Evolutionary conservation across 176 grass and related monocot genomes (phyloP).

Genomic region (Lolium rigidum): DNA sequence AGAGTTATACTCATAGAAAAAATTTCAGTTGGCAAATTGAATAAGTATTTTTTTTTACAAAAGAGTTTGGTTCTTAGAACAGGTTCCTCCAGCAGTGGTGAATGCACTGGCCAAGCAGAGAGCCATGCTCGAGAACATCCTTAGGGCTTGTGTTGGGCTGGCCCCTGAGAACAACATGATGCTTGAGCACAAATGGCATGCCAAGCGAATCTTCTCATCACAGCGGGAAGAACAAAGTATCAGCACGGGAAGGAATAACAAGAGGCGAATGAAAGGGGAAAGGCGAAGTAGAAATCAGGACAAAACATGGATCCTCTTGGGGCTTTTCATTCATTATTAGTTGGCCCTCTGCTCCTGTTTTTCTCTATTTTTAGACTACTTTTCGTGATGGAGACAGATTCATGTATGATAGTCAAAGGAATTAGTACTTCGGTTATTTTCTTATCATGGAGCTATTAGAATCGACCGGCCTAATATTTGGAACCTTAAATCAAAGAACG

Average conservation of each 20-base stretch:
- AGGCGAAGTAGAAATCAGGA: neutral
- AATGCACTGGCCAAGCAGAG: conserved; percentile 86
- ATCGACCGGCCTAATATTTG: neutral
- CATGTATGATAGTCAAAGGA: conserved; percentile 10
- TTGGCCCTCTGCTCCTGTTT: neutral
- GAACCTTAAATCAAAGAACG: conserved; percentile 30
- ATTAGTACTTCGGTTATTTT: conserved; percentile 12
- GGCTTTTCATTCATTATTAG: neutral
- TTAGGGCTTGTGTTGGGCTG: conserved; percentile 75
- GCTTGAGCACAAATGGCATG: conserved; percentile 83
- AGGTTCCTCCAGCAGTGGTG: conserved; percentile 87
- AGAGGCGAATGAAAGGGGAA: neutral
- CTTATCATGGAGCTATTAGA: conserved; percentile 5
- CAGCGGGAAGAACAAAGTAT: conserved; percentile 3
- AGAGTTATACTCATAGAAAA: neutral
- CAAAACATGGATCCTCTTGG: conserved; percentile 19
- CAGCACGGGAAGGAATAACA: conserved; percentile 1
- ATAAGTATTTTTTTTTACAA: neutral
- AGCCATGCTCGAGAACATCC: conserved; percentile 88
- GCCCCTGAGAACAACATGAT: conserved; percentile 91
- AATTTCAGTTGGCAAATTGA: neutral
- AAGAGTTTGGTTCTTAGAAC: conserved; percentile 28
- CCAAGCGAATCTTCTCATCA: neutral
- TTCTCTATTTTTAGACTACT: neutral
- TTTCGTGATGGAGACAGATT: conserved; percentile 16